Conservation (phyloP, 2,329 filamentous ascomycete genomes). For the Metarhizium brunneum region DNA sequence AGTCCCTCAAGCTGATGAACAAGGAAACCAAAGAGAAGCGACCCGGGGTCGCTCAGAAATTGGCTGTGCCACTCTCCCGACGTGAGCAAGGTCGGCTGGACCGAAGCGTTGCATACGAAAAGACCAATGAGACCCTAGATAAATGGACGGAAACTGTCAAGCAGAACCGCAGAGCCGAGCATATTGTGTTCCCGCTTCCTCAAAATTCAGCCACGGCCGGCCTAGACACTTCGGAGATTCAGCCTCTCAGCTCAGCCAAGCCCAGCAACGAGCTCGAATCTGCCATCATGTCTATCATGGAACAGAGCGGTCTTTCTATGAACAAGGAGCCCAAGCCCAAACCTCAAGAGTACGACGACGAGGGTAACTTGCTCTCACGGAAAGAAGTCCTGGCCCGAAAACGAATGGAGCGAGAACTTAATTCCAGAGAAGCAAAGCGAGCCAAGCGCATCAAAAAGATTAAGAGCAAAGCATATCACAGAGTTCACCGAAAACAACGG, state of each 20-base stretch:
- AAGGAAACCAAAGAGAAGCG: conserved; percentile 47
- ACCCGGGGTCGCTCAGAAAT: conserved; percentile 48
- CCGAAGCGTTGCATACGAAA: conserved; percentile 73
- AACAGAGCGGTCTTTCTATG: conserved; percentile 70
- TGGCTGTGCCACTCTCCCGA: conserved; percentile 74
- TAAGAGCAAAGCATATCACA: conserved; percentile 91
- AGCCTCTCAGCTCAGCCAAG: conserved; percentile 52
- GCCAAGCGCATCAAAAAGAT: conserved; percentile 96
- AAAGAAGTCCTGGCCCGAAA: conserved; percentile 65
- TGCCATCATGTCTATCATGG: conserved; percentile 79
- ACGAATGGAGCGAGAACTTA: conserved; percentile 70
- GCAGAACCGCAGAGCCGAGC: conserved; percentile 82
- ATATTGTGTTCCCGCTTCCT: conserved; percentile 77
- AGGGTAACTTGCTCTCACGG: conserved; percentile 62
- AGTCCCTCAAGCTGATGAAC: conserved; percentile 65
- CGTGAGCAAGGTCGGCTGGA: conserved; percentile 80
- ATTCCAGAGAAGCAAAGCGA: conserved; percentile 81
- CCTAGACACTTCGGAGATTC: conserved; percentile 52
- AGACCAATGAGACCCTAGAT: conserved; percentile 83
- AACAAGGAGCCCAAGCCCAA: conserved; percentile 34
- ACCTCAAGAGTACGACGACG: conserved; percentile 56
- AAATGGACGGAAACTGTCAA: conserved; percentile 95
- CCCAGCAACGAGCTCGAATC: conserved; percentile 74
- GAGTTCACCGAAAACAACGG: conserved; percentile 74
- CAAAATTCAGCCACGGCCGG: conserved; percentile 57